Evolutionary conservation across 208 protist genomes (phyloP).

Genomic region (Crithidia bombi): DNA sequence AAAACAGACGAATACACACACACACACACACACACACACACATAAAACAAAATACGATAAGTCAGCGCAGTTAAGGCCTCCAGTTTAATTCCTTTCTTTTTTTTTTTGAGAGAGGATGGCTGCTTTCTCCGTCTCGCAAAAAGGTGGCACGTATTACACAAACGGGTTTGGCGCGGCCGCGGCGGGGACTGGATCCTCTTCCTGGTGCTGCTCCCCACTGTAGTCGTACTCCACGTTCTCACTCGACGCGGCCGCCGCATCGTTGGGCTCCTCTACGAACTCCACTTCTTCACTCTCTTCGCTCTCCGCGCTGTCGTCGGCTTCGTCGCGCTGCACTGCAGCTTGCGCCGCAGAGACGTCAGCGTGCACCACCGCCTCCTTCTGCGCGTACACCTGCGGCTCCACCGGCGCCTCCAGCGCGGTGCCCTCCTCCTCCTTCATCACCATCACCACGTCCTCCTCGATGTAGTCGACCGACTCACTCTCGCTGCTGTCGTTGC

Average conservation of each 20-base stretch:
- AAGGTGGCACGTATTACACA: conserved; percentile 2
- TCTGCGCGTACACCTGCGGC: conserved; percentile 1
- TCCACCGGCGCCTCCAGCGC: background rate
- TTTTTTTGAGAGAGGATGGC: background rate
- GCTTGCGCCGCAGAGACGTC: background rate
- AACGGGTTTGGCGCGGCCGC: conserved; percentile 42
- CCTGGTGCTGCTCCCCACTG: conserved; percentile 22
- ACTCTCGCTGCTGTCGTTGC: background rate
- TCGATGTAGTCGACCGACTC: background rate
- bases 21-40: conserved; percentile 14
- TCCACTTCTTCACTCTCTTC: background rate
- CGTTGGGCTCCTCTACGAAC: background rate
- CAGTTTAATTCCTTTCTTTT: conserved; percentile 3
- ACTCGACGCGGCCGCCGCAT: background rate
- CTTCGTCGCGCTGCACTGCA: background rate
- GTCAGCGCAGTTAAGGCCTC: too few relatives aligned
- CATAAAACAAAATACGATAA: background rate
- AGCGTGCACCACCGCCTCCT: background rate
- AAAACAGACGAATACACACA: too few relatives aligned
- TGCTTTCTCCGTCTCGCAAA: background rate
- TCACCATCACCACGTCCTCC: background rate
- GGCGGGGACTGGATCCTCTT: conserved; percentile 31
- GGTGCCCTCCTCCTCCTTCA: background rate
- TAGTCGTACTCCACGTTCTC: conserved; percentile 5
- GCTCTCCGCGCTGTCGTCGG: background rate